Conservation (phyloP, 306 rosid genomes). For the Cucurbita argyrosperma region DNA sequence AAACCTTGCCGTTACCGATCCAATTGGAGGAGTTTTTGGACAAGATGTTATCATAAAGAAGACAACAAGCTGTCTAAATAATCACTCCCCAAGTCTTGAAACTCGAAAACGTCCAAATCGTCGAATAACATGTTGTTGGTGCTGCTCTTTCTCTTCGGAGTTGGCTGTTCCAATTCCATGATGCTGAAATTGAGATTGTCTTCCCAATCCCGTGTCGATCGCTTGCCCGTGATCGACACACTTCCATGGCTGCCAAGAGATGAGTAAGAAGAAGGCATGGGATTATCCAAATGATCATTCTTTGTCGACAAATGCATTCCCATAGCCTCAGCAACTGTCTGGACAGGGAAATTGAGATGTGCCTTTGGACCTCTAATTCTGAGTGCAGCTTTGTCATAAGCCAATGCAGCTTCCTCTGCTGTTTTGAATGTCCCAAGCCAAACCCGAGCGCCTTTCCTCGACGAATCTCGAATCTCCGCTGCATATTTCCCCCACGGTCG, state of each 20-base stretch:
- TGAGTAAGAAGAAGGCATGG: neutral
- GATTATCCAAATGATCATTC: neutral
- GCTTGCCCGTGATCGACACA: slow-evolving; percentile 16
- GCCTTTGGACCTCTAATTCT: slow-evolving; percentile 79
- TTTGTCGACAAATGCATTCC: slow-evolving; percentile 1
- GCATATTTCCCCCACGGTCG: slow-evolving; percentile 98
- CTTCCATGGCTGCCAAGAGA: neutral
- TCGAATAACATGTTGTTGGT: slow-evolving; percentile 17
- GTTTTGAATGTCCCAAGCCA: slow-evolving; percentile 95
- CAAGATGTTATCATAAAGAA: slow-evolving; percentile 23
- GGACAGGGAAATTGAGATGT: slow-evolving; percentile 60
- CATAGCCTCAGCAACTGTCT: slow-evolving; percentile 33
- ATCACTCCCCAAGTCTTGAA: slow-evolving; percentile 78
- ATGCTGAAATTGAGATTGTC: slow-evolving; percentile 9
- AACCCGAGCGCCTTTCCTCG: slow-evolving; percentile 64
- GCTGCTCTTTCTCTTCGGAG: slow-evolving; percentile 22
- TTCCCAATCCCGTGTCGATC: slow-evolving; percentile 26
- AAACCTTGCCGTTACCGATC: neutral
- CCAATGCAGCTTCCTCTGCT: slow-evolving; percentile 85
- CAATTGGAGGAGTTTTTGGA: neutral
- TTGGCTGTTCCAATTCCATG: slow-evolving; percentile 22
- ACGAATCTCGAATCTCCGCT: slow-evolving; percentile 78
- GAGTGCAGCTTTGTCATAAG: slow-evolving; percentile 91
- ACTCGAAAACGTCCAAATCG: slow-evolving; percentile 44
- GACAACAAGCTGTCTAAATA: slow-evolving; percentile 66